Percentiles rank a stretch among this genome's conserved stretches.
Evolutionary conservation across 1,284 basidiomycete species (phyloP).

Genomic region (Bondarzewia mesenterica): DNA sequence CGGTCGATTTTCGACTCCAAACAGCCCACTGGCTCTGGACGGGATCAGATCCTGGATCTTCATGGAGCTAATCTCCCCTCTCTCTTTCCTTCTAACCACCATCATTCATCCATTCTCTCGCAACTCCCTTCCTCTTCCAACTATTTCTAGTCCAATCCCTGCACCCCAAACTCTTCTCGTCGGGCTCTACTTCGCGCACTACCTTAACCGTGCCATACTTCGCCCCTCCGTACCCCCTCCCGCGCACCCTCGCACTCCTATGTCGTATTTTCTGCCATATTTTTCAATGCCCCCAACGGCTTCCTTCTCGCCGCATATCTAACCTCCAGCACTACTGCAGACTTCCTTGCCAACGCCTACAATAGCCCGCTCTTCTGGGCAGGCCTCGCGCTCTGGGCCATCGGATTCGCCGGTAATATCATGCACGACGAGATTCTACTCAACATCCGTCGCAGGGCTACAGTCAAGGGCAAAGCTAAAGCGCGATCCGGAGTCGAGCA

Average conservation of each 20-base stretch:
- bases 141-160: constrained; percentile 25
- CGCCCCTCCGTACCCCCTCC: constrained; percentile 75
- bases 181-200: constrained; percentile 67
- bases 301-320: constrained; percentile 64
- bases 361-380: constrained; percentile 45
- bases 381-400: constrained; percentile 58
- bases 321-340: constrained; percentile 39
- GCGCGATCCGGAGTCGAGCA: constrained; percentile 26
- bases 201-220: constrained; percentile 79
- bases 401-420: constrained; percentile 75
- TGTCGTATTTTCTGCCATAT: constrained; percentile 49
- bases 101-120: constrained; percentile 43
- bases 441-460: constrained; percentile 49
- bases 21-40: constrained; percentile 13
- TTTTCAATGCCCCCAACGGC: constrained; percentile 74
- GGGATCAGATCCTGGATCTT: constrained; percentile 66
- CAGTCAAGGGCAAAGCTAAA: constrained; percentile 28
- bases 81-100: constrained; percentile 40
- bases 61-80: constrained; percentile 81
- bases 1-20: constrained; percentile 59
- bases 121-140: constrained; percentile 36
- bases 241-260: constrained; percentile 71
- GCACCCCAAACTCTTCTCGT: constrained; percentile 44
- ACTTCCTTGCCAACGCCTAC: constrained; percentile 30
- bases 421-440: constrained; percentile 86